Base-by-base conservation (phyloP, 768 basidiomycete genomes). In the Podaxis sp. region DNA sequence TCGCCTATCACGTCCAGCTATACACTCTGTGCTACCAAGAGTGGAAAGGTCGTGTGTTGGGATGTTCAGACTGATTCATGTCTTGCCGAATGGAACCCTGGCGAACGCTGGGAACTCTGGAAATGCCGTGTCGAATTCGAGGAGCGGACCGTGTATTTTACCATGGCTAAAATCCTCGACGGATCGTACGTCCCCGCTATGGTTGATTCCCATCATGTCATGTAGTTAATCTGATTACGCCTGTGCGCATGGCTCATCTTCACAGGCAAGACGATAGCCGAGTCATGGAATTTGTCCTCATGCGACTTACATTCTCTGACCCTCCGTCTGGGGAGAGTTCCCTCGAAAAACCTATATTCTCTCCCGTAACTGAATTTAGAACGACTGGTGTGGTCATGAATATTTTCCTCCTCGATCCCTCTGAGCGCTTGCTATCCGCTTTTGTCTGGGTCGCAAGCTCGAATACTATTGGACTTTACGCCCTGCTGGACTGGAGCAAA, bases 111-210 rank as follows among this genome's bases (percentile, higher is more conserved):
- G 88, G 87, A 89, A 67, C 69, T 91, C 4, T 90, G 89, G 89
- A 91, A 91, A 68, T 90, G 89, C 66, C 75, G 89, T 8, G 88
- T 91, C 17, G 89, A 90, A 68, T 90, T 89, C 68, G 88, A 89
- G 44, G 82, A 85, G 65, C 76, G 85, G 63, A 84, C 85, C 0
- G 88, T 90, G 39, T 91, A 83, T 72, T 89, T 91, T 68, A 88
- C 86, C 0, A 90, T 90, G 88, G 89, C 89, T 1, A 87, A 85
- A 69, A 80, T 86, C 30, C 66, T 88, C 22, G 70, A 76, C 36
- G 78, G 77, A 63, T 77, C 79, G 83, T 84, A 70, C 75, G 82
- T 80, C 11, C 17, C 39, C 13, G 40, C 49, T 51, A 13, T 28
- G 49, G 24, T 38, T 49, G 30, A 28, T 28, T 61, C n/a, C 36